Base-by-base conservation (phyloP, 2,329 filamentous ascomycete species). In the Fonsecaea erecta region DNA sequence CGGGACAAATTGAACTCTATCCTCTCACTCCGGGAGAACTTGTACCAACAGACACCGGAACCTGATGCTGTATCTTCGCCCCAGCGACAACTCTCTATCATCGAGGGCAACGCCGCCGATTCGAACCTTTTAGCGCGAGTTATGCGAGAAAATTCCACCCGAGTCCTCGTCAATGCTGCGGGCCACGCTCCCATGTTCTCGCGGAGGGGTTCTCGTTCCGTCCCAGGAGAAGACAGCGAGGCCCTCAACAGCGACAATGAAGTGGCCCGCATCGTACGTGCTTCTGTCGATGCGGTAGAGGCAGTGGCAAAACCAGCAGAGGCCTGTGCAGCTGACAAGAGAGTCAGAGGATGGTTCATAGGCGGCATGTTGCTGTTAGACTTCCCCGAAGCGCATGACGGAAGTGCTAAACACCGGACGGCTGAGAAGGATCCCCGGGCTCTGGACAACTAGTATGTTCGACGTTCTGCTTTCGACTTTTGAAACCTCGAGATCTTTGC, bases 171-270 rank as follows among this genome's bases (percentile, higher is more conserved):
- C 54, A 57, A 57, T 28, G 54, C 54, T 2, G 54, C 34, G 28
- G 54, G 54, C 35, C 54, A 57, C 26, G 54, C 54, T 28, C 54
- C 34, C 8, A 37, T 57, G 54, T 57, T 57, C 24, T 34, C 54
- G 14, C 34, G 54, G 32, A n/a, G 37, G 8, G n/a, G 34, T 46
- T 57, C 54, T 43, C 16, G n/a, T 21, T 46, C 40, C 1, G 40
- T 9, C n/a, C 14, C 40, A 21, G 40, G 24, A 2, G 40, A 18
- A 21, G 8, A 11, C 8, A 11, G 24, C n/a, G 24, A 9, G 40
- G n/a, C 40, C 14, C 24, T 24, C 12, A 21, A 18, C 40, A 21
- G 40, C 40, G 18, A 46, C 7, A 46, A 46, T 7, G 40, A 24
- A 21, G 6, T 46, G n/a, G 40, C 40, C n/a, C 40, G 40, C n/a